phyloP scores from a whole-genome alignment of 106 monocot species.

The Dendrobium nobile region DNA sequence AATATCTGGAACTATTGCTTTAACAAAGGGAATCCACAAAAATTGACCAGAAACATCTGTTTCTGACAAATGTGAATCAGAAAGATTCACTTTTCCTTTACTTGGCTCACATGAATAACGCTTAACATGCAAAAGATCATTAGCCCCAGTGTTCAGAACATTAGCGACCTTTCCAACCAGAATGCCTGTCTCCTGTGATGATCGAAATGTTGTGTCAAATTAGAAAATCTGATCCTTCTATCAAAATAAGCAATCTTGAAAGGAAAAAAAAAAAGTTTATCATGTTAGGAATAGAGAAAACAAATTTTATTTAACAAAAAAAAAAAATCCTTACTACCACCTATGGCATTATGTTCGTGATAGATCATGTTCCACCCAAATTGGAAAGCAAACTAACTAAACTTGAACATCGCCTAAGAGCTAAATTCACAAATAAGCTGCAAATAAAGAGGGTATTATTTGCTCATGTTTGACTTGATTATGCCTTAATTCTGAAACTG shows the following conservation, averaged over 20 bases:
- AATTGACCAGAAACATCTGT: constrained; percentile 22
- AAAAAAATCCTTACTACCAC: background rate
- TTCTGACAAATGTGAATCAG: constrained; percentile 17
- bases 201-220: background rate
- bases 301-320: background rate
- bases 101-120: constrained; percentile 20
- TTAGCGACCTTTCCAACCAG: constrained; percentile 59
- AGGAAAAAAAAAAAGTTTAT: constrained; percentile 2
- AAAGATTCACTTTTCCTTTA: constrained; percentile 9
- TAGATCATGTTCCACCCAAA: background rate
- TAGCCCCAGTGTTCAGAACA: constrained; percentile 69
- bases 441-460: background rate
- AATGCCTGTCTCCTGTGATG: constrained; percentile 59
- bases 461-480: background rate
- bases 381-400: background rate
- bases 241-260: constrained; percentile 5
- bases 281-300: background rate
- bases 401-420: background rate
- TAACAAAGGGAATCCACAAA: constrained; percentile 93
- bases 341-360: background rate
- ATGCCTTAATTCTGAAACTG: background rate
- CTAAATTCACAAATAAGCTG: background rate
- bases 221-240: background rate
- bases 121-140: constrained; percentile 73
- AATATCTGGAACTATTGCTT: constrained; percentile 90